Evolutionary conservation across 805 yeast species (phyloP), one percentile per base, ranked within the genome.

Genomic region (Candida caryicola): DNA sequence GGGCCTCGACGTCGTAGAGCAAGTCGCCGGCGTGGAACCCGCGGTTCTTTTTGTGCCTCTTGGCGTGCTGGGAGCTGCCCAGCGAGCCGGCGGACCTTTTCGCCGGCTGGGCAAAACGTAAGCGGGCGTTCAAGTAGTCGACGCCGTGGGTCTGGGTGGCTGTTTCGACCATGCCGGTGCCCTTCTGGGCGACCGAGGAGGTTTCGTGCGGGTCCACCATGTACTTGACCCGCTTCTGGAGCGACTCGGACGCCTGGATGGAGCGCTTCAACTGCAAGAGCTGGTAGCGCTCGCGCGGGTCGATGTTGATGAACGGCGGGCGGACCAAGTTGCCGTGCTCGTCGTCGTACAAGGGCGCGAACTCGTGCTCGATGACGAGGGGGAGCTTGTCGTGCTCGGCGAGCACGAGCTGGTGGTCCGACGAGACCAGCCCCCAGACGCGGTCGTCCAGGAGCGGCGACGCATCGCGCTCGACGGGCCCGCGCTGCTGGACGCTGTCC

Each of bases 271-370:
- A 46, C 44, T 66, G 72, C 21, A 69, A 47, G 39, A 69, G 53
- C 10, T 66, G 67, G 42, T 69, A 64, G 18, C 74, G 50, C 44
- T 69, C 74, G 25, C 64, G 43, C 1, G 74, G 74, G 40, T 67
- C 73, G 32, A 68, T 54, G 32, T 65, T 66, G 29, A 69, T 69
- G 45, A 69, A 66, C 4, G 74, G 73, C 0, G 74, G 74, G 32
- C 74, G 53, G 3, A 62, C 67, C 34, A 64, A 44, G 31, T 64
- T 60, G 8, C 73, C 73, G 1, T 60, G 54, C 5, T 52, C 58
- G 40, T 69, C 73, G 9, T 53, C 46, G 42, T 68, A 67, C 17
- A 58, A 39, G 4, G 66, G 62, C 2, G 66, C 63, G 43, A 55
- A 58, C 23, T 60, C 67, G 27, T 57, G 60, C 29, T 61, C 65